Conservation (phyloP, 495 filamentous ascomycete genomes). For the Neurospora tetrasperma region DNA sequence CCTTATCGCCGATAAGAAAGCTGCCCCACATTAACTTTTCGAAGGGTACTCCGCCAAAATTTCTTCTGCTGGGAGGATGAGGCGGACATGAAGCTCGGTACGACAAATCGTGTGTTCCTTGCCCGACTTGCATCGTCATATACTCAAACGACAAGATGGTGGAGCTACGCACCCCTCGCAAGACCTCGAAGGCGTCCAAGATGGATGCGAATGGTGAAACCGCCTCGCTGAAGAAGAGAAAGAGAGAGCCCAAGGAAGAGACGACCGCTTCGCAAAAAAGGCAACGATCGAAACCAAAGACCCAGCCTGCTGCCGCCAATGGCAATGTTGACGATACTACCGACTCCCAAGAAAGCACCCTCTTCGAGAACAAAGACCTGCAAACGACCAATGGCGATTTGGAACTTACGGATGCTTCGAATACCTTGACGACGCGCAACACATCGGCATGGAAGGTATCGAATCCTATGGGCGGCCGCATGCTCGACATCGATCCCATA, state of each 20-base stretch:
- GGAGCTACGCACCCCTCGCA: not conserved
- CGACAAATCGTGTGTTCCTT: not conserved
- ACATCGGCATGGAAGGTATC: slow-evolving; percentile 46
- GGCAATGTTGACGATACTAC: slow-evolving; percentile 2
- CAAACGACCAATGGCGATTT: slow-evolving; percentile 5
- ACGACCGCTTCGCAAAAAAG: slow-evolving; percentile 15
- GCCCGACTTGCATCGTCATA: slow-evolving; percentile 2
- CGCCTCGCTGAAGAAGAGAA: slow-evolving; percentile 26
- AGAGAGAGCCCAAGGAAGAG: slow-evolving; percentile 25
- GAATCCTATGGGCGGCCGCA: slow-evolving; percentile 54
- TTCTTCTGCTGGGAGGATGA: slow-evolving; percentile 14
- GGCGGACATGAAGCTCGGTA: not conserved
- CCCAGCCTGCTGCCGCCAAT: slow-evolving; percentile 3
- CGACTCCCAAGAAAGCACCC: not conserved
- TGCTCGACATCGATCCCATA: slow-evolving; percentile 64
- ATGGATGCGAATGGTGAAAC: slow-evolving; percentile 20
- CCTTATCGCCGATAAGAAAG: slow-evolving; percentile 24
- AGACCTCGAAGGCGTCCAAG: slow-evolving; percentile 3
- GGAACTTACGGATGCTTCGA: slow-evolving; percentile 8
- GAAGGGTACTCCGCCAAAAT: slow-evolving; percentile 22
- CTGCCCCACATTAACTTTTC: slow-evolving; percentile 25
- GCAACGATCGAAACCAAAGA: slow-evolving; percentile 18
- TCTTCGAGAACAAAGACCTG: not conserved
- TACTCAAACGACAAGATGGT: not conserved
- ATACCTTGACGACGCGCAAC: not conserved